Conservation (phyloP, 495 filamentous ascomycete genomes). For the Neurospora sp. region DNA sequence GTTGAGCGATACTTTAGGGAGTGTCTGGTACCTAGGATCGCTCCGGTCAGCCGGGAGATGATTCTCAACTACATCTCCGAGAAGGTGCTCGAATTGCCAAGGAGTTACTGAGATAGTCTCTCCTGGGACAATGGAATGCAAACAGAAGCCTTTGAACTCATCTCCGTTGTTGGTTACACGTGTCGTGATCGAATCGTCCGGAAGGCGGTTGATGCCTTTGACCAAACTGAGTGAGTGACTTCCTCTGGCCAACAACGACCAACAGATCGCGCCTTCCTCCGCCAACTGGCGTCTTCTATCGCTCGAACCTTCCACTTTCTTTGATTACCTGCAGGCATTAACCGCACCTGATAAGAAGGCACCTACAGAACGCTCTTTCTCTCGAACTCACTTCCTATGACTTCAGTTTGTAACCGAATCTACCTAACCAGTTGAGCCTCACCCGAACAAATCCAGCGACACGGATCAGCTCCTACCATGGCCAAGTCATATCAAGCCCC, state of each 20-base stretch:
- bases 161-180: not conserved
- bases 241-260: not conserved
- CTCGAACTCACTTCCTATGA: not conserved
- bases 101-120: constrained; percentile 30
- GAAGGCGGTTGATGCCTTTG: not conserved
- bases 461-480: not conserved
- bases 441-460: not conserved
- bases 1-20: constrained; percentile 70
- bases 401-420: not conserved
- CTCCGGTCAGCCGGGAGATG: constrained; percentile 71
- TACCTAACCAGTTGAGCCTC: not conserved
- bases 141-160: not conserved
- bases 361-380: not conserved
- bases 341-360: not conserved
- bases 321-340: not conserved
- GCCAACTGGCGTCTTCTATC: not conserved
- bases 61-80: constrained; percentile 72
- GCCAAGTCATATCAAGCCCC: not conserved
- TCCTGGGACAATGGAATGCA: not conserved
- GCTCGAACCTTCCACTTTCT: not conserved
- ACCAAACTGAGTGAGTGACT: not conserved
- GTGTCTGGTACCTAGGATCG: constrained; percentile 64
- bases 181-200: not conserved
- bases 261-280: not conserved
- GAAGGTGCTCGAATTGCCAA: constrained; percentile 51